Percentiles rank a stretch among this genome's conserved stretches.
Evolutionary conservation across 805 yeast species (phyloP).

Genomic region (Naumovozyma castellii): DNA sequence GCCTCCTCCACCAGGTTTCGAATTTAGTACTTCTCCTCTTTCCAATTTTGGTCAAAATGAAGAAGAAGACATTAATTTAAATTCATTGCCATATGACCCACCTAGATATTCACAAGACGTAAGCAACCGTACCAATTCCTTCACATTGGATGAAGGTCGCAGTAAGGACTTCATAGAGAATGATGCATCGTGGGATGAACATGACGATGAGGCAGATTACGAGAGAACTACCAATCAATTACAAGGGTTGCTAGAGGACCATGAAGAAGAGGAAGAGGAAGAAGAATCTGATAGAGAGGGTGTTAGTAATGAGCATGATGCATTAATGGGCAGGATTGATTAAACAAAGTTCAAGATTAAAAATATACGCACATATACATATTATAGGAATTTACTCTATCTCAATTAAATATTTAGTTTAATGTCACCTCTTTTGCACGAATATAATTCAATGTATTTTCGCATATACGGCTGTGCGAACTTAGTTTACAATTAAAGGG

Average conservation of each 20-base stretch:
- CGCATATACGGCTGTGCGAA: no score
- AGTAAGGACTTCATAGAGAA: constrained; percentile 5
- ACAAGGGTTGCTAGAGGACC: background rate
- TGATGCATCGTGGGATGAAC: constrained; percentile 3
- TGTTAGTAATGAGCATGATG: constrained; percentile 2
- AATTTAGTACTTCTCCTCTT: constrained; percentile 24
- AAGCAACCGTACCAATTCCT: constrained; percentile 2
- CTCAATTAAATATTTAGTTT: no score
- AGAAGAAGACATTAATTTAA: constrained; percentile 28
- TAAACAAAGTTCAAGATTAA: background rate
- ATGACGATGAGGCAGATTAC: constrained; percentile 11
- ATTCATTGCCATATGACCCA: constrained; percentile 31
- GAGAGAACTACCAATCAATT: constrained; percentile 6
- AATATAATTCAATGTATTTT: no score
- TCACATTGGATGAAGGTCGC: background rate
- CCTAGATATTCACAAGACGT: constrained; percentile 30
- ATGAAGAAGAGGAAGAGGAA: background rate
- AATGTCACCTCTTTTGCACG: no score
- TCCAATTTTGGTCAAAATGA: background rate
- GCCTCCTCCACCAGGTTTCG: constrained; percentile 33
- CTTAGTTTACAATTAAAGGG: no score
- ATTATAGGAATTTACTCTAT: no score
- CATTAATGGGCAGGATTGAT: background rate
- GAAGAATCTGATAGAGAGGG: constrained; percentile 2
- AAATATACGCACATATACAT: background rate